Percentiles rank a stretch among this genome's conserved stretches.
Evolutionary conservation across 2,329 filamentous ascomycete species (phyloP).

Genomic region (Colletotrichum musicola): DNA sequence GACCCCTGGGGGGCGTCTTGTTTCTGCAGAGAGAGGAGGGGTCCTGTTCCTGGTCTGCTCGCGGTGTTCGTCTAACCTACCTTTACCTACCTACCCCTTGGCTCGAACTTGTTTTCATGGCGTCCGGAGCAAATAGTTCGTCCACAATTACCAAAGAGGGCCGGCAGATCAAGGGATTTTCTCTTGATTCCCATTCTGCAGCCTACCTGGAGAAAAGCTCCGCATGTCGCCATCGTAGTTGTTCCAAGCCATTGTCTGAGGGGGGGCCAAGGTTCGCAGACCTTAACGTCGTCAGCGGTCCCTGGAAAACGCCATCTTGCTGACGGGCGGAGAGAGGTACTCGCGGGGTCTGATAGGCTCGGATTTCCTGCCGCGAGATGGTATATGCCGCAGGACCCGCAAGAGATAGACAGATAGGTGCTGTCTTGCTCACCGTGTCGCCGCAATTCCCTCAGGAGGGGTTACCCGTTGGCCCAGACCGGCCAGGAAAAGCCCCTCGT

Average conservation of each 20-base stretch:
- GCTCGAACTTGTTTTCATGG: neutral
- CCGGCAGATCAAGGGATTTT: slow-evolving; percentile 24
- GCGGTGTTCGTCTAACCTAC: neutral
- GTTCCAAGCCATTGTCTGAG: slow-evolving; percentile 7
- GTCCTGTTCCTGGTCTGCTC: neutral
- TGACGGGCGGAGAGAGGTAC: neutral
- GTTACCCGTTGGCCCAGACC: neutral
- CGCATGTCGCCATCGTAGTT: neutral
- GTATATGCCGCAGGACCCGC: neutral
- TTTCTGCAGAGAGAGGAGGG: slow-evolving; percentile 16
- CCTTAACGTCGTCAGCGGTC: neutral
- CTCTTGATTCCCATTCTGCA: slow-evolving; percentile 4
- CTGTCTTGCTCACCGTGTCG: neutral
- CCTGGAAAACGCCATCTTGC: neutral
- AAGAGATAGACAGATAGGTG: neutral
- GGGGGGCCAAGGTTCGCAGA: neutral
- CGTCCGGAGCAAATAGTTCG: slow-evolving; percentile 16
- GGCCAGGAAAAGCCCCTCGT: neutral
- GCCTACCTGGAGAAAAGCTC: neutral
- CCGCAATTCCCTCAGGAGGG: neutral
- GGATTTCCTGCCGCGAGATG: neutral
- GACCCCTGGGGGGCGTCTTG: slow-evolving; percentile 11
- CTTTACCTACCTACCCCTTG: too few species aligned
- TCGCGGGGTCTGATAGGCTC: neutral
- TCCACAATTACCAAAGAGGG: neutral